Conservation (phyloP, 169 alveolate species). For the Sarcocystis neurona region DNA sequence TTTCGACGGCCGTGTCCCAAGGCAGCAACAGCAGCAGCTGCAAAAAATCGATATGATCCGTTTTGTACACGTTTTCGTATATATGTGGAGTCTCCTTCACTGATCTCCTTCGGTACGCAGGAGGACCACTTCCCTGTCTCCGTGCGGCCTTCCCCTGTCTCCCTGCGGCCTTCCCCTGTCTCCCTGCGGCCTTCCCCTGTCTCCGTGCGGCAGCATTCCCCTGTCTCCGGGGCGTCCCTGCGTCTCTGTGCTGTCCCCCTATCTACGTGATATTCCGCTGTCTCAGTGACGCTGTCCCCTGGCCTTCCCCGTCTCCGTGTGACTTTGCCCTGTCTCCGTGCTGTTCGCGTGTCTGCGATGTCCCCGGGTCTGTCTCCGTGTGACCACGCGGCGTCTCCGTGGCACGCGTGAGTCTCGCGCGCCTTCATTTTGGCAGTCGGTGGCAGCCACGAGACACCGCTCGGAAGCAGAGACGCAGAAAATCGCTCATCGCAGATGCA, state of each 20-base stretch:
- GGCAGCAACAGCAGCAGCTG: too few relatives aligned
- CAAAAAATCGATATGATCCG: too few relatives aligned
- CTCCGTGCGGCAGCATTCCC: neutral
- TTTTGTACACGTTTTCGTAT: neutral
- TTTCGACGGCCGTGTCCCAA: too few relatives aligned
- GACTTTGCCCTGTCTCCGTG: neutral
- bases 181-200: neutral
- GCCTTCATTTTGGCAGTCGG: too few relatives aligned
- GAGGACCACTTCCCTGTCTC: neutral
- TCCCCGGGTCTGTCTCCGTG: too few relatives aligned
- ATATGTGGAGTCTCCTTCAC: neutral
- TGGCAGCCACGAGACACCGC: too few relatives aligned
- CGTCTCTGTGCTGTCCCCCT: neutral
- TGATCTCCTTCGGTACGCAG: neutral
- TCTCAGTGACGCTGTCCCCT: neutral
- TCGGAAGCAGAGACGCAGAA: too few relatives aligned
- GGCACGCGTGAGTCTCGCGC: too few relatives aligned
- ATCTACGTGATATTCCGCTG: neutral
- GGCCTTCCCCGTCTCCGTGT: neutral
- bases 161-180: neutral
- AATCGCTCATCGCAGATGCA: too few relatives aligned
- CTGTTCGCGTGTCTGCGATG: too few relatives aligned
- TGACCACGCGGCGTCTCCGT: too few relatives aligned
- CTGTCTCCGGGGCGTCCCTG: neutral
- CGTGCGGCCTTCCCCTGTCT: neutral